Evolutionary conservation across 805 yeast species (phyloP).

Genomic region (Ogataea pilisensis): DNA sequence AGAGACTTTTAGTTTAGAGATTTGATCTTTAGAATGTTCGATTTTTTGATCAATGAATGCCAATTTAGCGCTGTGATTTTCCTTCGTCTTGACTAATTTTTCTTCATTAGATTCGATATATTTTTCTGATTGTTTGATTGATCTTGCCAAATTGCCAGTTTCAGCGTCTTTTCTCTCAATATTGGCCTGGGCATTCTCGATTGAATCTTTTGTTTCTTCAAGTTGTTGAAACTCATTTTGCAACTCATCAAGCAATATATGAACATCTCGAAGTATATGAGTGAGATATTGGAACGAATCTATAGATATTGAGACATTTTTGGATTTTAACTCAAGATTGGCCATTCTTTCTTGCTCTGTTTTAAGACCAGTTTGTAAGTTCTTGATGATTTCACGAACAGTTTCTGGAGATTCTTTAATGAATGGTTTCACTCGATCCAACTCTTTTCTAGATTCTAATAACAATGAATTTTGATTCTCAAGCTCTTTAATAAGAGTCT

Average conservation of each 20-base stretch:
- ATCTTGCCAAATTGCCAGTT: constrained; percentile 39
- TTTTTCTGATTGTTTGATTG: constrained; percentile 42
- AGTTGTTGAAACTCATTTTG: constrained; percentile 42
- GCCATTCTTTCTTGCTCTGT: constrained; percentile 36
- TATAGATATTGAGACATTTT: constrained; percentile 49
- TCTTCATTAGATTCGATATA: constrained; percentile 48
- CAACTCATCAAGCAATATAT: constrained; percentile 45
- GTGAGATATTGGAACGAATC: constrained; percentile 55
- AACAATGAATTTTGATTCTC: constrained; percentile 58
- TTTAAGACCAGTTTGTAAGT: constrained; percentile 43
- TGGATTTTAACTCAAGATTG: constrained; percentile 42
- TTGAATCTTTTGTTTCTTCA: constrained; percentile 27
- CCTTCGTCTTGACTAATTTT: constrained; percentile 39
- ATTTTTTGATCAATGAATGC: constrained; percentile 39
- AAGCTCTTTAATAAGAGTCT: constrained; percentile 49
- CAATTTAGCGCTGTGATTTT: constrained; percentile 44
- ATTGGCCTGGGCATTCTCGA: constrained; percentile 31
- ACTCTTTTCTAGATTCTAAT: constrained; percentile 52
- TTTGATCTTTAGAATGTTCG: constrained; percentile 40
- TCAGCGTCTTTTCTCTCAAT: constrained; percentile 37
- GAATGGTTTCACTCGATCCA: constrained; percentile 57
- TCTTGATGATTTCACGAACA: constrained; percentile 48
- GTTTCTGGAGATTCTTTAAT: constrained; percentile 57
- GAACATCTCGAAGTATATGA: constrained; percentile 40
- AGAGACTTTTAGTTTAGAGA: constrained; percentile 45